Evolutionary conservation across 495 filamentous ascomycete species (phyloP), one percentile per base, ranked within the genome.

Genomic region (Pyrenopolyporus hunteri): DNA sequence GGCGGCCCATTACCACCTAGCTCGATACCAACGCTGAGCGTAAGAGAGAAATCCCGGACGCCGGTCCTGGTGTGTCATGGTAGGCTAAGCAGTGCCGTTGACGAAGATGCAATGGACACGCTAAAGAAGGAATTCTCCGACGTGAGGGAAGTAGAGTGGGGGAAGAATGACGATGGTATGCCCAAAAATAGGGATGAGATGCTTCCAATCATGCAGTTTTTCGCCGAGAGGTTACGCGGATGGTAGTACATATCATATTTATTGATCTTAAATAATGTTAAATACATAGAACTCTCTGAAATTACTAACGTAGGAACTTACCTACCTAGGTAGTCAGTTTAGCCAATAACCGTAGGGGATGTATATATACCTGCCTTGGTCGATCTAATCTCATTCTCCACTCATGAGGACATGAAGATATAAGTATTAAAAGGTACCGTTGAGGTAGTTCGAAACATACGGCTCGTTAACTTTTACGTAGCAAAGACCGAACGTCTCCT

Each of bases 201-300:
- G 85, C 58, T 90, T 59, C 93, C 94, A 2, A 83, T 97, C 42
- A 97, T 98, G 93, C 81, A 85, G 68, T 98, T 97, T 74, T 89
- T 97, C 70, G 90, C 88, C 0, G 80, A 89, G 50, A 80, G 89
- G 63, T 72, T 98, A 70, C 63, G 77, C 78, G 71, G 92, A 83
- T 76, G 79, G 80, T 65, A 56, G 19, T 14, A 17, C 25, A 31
- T 8, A 2, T 3, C 2, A n/a, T n/a, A n/a, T 20, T 22, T 42
- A 23, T 20, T 23, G 23, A n/a, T 1, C 7, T n/a, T n/a, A n/a
- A n/a, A n/a, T n/a, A n/a, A n/a, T n/a, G n/a, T n/a, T n/a, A n/a
- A n/a, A n/a, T n/a, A n/a, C n/a, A n/a, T n/a, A n/a, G n/a, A n/a
- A n/a, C n/a, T n/a, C n/a, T n/a, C n/a, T n/a, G n/a, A n/a, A n/a